Evolutionary conservation across 2,329 filamentous ascomycete species (phyloP).

Genomic region (Colletotrichum phormii): DNA sequence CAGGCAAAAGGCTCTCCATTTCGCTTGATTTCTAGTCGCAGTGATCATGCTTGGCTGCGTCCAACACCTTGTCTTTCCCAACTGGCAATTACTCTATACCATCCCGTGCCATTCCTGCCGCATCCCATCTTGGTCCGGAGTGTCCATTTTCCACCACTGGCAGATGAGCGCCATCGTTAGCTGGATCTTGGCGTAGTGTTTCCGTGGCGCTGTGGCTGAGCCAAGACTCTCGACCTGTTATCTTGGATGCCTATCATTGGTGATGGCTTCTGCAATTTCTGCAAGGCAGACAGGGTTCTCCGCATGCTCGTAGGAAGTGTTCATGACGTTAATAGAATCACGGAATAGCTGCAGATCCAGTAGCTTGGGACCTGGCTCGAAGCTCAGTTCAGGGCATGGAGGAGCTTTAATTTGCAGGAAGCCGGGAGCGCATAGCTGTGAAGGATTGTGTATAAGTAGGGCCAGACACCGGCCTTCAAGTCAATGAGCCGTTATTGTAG

Average conservation of each 20-base stretch:
- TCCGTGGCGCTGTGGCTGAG: neutral
- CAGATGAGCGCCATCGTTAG: neutral
- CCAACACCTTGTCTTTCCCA: neutral
- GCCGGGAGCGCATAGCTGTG: neutral
- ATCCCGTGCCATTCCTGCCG: neutral
- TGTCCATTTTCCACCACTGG: slow-evolving; percentile 27
- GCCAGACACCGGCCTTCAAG: neutral
- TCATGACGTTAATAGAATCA: neutral
- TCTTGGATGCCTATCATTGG: slow-evolving; percentile 13
- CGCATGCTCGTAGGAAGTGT: slow-evolving; percentile 10
- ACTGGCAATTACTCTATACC: neutral
- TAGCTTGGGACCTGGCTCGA: neutral
- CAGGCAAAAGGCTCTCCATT: neutral
- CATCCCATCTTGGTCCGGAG: neutral
- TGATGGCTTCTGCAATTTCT: neutral
- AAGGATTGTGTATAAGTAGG: neutral
- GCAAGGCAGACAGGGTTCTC: slow-evolving; percentile 24
- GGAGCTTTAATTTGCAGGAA: no score
- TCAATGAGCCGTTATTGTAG: neutral
- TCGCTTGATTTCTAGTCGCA: neutral
- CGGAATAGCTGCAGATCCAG: neutral
- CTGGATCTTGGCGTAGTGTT: slow-evolving; percentile 10
- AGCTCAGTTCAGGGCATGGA: neutral
- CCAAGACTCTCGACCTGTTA: slow-evolving; percentile 15
- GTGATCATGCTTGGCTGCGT: slow-evolving; percentile 11